Evolutionary conservation across 495 filamentous ascomycete species (phyloP), one percentile per base, ranked within the genome.

Genomic region (Tetracladium setigerum): DNA sequence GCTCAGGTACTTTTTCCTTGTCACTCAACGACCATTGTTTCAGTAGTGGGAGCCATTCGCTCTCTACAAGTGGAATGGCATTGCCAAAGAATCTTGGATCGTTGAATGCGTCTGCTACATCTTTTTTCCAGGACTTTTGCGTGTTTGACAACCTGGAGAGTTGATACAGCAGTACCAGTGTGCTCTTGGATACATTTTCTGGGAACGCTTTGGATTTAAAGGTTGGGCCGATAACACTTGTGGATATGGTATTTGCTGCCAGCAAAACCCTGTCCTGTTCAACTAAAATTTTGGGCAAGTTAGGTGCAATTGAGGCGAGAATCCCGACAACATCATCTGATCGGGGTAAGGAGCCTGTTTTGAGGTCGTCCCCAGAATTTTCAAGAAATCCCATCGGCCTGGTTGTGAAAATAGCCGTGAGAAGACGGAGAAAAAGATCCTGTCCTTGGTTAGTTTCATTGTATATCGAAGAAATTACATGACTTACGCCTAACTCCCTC

Each of bases 41-140:
- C 16, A 96, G 62, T 13, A 99, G 71, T 2, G 82, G 81, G 55
- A 95, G 73, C 94, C 91, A 96, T 45, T 77, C 77, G 27, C 66
- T 66, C 53, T 84, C 76, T 14, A 91, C 76, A 9, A 95, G 65
- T 24, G 70, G 53, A 8, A 84, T 55, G 3, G 68, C 46, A n/a
- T 73, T 76, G 41, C 67, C 67, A 56, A 99, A 95, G 67, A 97
- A 91, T 52, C 81, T 79, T 11, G 83, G 57, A 61, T 97, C 89
- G 58, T 94, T 89, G 67, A 96, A 94, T 11, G 88, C 90, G 58
- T 97, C 94, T 0, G 77, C 74, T 10, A 95, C 71, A 55, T 97
- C 94, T 54, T 89, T 95, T 66, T 84, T 94, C 92, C 92, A 97
- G 5, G 79, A 67, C 54, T 94, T 97, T 44, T 92, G 83, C 36